Base-by-base conservation (phyloP, 106 monocot species). In the Alisma plantagoaquatica region DNA sequence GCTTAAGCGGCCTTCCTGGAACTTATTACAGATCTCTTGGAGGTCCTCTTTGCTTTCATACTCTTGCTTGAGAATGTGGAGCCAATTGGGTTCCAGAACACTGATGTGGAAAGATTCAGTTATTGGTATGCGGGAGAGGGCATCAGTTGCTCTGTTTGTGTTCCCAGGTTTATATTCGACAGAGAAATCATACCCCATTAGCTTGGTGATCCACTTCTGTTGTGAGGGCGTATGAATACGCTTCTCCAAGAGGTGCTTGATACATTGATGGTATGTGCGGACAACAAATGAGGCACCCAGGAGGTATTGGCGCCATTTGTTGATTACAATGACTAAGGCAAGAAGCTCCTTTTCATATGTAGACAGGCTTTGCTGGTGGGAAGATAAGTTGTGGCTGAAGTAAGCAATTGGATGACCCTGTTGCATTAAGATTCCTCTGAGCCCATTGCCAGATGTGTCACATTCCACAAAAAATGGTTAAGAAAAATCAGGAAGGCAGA, bases 381-480 rank as follows among this genome's bases (percentile, higher is more conserved):
- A 2, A 6, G 2, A 10, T 56, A 28, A 35, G 38, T 31, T 3
- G 30, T 33, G 16, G 32, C 56, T 56, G 2, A 33, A 18, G 15
- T 33, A 56, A 19, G 2, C 56, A 2, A 35, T 11, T 3, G 56
- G 8, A 9, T 20, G 3, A 1, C 56, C 32, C 8, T 33, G 26
- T 22, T 56, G 56, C 56, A 56, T 56, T 16, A 56, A 23, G 20
- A 33, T 15, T 21, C 33, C 32, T 38, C 56, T 31, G 3, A 56
- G 20, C 7, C 56, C 56, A 3, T 29, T 19, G 19, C 33, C 56
- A 19, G 56, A 56, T 10, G 56, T 35, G 20, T 56, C 56, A 30
- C 31, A 30, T 9, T 56, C 56, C 18, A 35, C n/a, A 1, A 56
- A 8, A 31, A 54, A 54, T 0, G 56, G 54, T 16, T 11, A 11